Conservation (phyloP, 495 filamentous ascomycete species). For the Penicilliopsis zonata region DNA sequence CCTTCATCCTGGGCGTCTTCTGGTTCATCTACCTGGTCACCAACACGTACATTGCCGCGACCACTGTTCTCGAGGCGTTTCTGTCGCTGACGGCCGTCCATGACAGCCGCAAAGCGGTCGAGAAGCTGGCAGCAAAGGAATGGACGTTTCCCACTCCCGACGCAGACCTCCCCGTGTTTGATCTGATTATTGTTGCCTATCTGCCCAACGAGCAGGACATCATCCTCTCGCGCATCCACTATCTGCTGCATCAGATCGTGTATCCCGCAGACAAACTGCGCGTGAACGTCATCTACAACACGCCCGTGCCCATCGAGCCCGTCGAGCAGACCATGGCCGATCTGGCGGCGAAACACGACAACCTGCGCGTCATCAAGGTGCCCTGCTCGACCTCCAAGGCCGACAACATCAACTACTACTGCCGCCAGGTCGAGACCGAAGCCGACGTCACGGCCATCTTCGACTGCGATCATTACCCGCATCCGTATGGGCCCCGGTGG, state of each 20-base stretch:
- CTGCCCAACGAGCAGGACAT: constrained; percentile 31
- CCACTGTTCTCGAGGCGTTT: constrained; percentile 23
- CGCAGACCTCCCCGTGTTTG: constrained; percentile 17
- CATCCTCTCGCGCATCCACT: constrained; percentile 22
- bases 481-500: constrained; percentile 25
- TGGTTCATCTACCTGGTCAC: constrained; percentile 23
- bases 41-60: constrained; percentile 22
- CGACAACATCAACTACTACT: constrained; percentile 28
- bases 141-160: constrained; percentile 24
- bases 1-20: constrained; percentile 15
- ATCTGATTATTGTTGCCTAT: constrained; percentile 30
- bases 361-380: constrained; percentile 23
- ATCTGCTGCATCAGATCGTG: constrained; percentile 21
- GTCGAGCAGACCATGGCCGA: too few species aligned
- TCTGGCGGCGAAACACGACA: too few species aligned
- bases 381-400: constrained; percentile 26
- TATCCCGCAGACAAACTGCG: constrained; percentile 24
- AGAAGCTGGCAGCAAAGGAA: constrained; percentile 15
- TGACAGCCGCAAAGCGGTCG: constrained; percentile 15
- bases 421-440: constrained; percentile 16
- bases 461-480: constrained; percentile 28
- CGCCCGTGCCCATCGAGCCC: constrained; percentile 19
- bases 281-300: constrained; percentile 30
- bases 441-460: constrained; percentile 26
- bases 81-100: constrained; percentile 15